A percentile compares a stretch with the other conserved stretches of the same genome.
Conservation (phyloP, 805 yeast species). For the Kluyveromyces starmeri region DNA sequence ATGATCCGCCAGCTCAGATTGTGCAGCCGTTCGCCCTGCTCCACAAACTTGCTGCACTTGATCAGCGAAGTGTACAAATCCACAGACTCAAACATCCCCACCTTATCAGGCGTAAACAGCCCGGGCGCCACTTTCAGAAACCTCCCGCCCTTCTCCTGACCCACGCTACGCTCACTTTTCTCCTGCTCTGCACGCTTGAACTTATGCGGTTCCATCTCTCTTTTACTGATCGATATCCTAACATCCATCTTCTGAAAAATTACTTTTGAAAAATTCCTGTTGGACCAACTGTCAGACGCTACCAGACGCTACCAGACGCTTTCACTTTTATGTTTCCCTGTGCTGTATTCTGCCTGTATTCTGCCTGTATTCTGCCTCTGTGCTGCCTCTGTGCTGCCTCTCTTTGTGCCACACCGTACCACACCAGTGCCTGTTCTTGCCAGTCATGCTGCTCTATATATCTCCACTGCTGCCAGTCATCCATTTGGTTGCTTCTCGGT, state of each 20-base stretch:
- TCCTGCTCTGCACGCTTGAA: constrained; percentile 1
- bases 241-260: constrained; percentile 3
- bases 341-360: too few species aligned
- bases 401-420: too few species aligned
- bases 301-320: too few species aligned
- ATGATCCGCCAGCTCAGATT: constrained; percentile 29
- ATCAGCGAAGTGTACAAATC: constrained; percentile 24
- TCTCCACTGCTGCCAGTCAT: too few species aligned
- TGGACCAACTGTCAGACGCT: too few species aligned
- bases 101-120: constrained; percentile 25
- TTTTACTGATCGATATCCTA: constrained; percentile 3
- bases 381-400: too few species aligned
- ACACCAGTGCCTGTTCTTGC: too few species aligned
- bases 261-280: too few species aligned
- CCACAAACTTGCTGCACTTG: constrained; percentile 16
- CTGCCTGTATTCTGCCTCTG: too few species aligned
- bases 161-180: background rate
- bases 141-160: constrained; percentile 5
- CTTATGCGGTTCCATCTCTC: constrained; percentile 2
- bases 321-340: too few species aligned
- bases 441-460: too few species aligned
- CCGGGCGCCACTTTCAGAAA: constrained; percentile 26
- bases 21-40: constrained; percentile 27
- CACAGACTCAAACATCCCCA: constrained; percentile 25
- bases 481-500: too few species aligned